phyloP scores from a whole-genome alignment of 2,329 filamentous ascomycete genomes.

The Raffaelea albimanens region DNA sequence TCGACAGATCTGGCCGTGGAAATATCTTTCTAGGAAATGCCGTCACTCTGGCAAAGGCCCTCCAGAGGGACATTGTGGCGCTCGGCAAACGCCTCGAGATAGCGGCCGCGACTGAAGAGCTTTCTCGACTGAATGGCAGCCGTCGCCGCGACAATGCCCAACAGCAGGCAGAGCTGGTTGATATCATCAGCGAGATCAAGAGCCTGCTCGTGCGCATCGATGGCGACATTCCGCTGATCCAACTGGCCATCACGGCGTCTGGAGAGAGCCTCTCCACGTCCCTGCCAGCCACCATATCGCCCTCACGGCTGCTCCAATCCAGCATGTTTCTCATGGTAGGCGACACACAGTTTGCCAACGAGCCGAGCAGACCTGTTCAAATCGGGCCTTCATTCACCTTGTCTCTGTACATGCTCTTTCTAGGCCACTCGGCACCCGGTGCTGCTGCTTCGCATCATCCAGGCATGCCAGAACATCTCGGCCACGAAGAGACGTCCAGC shows the following conservation, averaged over 20 bases:
- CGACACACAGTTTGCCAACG: conserved; percentile 69
- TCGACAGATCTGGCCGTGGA: conserved; percentile 36
- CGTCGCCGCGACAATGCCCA: conserved; percentile 40
- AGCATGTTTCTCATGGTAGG: conserved; percentile 84
- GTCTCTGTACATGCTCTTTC: conserved; percentile 92
- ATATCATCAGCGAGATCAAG: conserved; percentile 68
- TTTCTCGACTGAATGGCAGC: conserved; percentile 29
- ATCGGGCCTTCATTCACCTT: conserved; percentile 80
- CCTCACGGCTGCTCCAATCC: conserved; percentile 81
- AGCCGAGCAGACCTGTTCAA: conserved; percentile 57
- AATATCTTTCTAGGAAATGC: conserved; percentile 68
- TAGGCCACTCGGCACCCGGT: conserved; percentile 48
- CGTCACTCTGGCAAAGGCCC: conserved; percentile 68
- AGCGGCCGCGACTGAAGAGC: conserved; percentile 56
- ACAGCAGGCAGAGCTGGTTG: conserved; percentile 55
- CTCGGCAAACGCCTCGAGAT: conserved; percentile 67
- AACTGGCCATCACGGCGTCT: conserved; percentile 87
- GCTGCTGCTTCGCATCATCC: too few relatives aligned
- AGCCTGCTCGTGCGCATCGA: conserved; percentile 70
- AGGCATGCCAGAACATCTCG: too few relatives aligned
- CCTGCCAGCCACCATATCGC: conserved; percentile 74
- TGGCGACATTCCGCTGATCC: conserved; percentile 82
- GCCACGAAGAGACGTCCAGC: conserved; percentile 10
- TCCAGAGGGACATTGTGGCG: conserved; percentile 74
- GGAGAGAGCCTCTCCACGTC: conserved; percentile 77